Evolutionary conservation across 2,329 filamentous ascomycete genomes (phyloP), one percentile per base, ranked within the genome.

Genomic region (Chalaropsis thielavioides): DNA sequence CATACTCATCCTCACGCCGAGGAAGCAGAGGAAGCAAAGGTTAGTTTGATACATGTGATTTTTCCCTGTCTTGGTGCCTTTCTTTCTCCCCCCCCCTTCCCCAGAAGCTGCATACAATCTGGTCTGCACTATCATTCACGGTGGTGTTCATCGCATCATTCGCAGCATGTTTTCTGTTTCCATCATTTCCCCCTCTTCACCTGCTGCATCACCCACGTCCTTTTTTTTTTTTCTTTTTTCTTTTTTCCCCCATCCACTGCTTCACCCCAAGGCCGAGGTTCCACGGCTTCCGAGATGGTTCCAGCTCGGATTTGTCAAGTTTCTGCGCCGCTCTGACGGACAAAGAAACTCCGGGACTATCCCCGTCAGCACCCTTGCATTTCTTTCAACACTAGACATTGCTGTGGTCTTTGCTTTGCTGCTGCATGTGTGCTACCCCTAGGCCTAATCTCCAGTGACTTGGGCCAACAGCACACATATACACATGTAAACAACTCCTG

Each of bases 11-110:
- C 51, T 56, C 51, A 35, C 51, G 51, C 51, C 51, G 51, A 35
- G 51, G 51, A 56, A 56, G 51, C 27, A 56, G 51, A 56, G 51
- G 51, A 35, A 56, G 51, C 15, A 56, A 31, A 56, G 51, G 51
- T 61, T 61, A 61, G 35, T 61, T 41, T 61, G 3, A 56, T 56
- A 56, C 27, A 27, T 11, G 41, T 24, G n/a, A 40, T 19, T 22
- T 22, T 10, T 27, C n/a, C n/a, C n/a, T n/a, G n/a, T n/a, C n/a
- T n/a, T n/a, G n/a, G n/a, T n/a, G n/a, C n/a, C n/a, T n/a, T n/a
- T n/a, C n/a, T n/a, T n/a, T n/a, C n/a, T n/a, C n/a, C n/a, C n/a
- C n/a, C n/a, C n/a, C n/a, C n/a, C n/a, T n/a, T n/a, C n/a, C n/a
- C n/a, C n/a, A n/a, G n/a, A n/a, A n/a, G n/a, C n/a, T n/a, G n/a